Evolutionary conservation across 805 yeast species (phyloP).

Genomic region (Hanseniaspora osmophila): DNA sequence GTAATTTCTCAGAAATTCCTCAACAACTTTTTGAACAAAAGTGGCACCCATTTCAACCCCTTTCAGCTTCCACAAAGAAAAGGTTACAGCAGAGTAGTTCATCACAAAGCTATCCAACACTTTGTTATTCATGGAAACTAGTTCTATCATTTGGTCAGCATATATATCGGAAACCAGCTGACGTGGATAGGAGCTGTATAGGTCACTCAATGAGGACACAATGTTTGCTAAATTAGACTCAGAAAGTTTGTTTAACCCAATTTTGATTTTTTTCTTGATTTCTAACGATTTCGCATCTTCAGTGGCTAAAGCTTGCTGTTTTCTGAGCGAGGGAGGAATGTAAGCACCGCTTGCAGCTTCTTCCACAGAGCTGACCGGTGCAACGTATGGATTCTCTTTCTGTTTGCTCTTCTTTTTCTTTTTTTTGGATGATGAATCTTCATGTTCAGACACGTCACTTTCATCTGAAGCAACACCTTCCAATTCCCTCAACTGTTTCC

Average conservation of each 20-base stretch:
- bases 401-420: constrained; percentile 12
- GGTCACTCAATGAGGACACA: constrained; percentile 48
- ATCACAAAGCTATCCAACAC: constrained; percentile 67
- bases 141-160: constrained; percentile 47
- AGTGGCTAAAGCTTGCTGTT: constrained; percentile 28
- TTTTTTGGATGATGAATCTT: constrained; percentile 14
- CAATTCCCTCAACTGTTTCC: constrained; percentile 18
- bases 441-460: constrained; percentile 9
- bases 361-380: constrained; percentile 29
- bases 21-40: constrained; percentile 70
- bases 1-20: constrained; percentile 38
- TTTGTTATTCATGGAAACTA: constrained; percentile 48
- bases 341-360: constrained; percentile 29
- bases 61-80: constrained; percentile 59
- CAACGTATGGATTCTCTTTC: constrained; percentile 63
- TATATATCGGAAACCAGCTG: constrained; percentile 65
- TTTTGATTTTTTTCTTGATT: constrained; percentile 54
- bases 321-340: constrained; percentile 78
- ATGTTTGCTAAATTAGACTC: constrained; percentile 70
- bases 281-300: constrained; percentile 34
- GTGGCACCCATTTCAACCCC: constrained; percentile 87
- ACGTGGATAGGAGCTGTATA: constrained; percentile 57
- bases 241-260: constrained; percentile 76
- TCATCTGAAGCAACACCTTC: constrained; percentile 9
- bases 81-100: constrained; percentile 63